Percentiles rank a stretch among this genome's conserved stretches.
phyloP scores from a whole-genome alignment of 306 rosid species.

The Canavalia ensiformis region DNA sequence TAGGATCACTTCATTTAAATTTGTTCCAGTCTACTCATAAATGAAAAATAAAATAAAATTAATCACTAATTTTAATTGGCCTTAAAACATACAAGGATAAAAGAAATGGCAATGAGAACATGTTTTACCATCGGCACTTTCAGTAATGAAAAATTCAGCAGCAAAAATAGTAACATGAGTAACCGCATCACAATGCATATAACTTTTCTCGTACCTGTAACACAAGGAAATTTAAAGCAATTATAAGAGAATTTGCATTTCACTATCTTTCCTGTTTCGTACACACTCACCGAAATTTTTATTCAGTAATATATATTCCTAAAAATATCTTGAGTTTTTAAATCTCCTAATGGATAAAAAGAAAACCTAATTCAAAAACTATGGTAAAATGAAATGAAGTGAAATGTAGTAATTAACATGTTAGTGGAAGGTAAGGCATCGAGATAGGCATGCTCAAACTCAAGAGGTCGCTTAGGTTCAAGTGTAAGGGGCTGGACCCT shows the following conservation, averaged over 20 bases:
- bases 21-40: background rate
- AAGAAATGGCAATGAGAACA: slow-evolving; percentile 13
- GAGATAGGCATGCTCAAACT: slow-evolving; percentile 96
- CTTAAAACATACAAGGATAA: background rate
- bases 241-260: background rate
- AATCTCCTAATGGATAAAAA: background rate
- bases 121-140: slow-evolving; percentile 84
- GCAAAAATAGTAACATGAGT: slow-evolving; percentile 91
- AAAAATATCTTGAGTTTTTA: background rate
- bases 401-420: slow-evolving; percentile 58
- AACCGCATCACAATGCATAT: slow-evolving; percentile 96
- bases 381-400: background rate
- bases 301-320: background rate
- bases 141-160: slow-evolving; percentile 92
- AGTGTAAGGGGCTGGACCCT: slow-evolving; percentile 82
- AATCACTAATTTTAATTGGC: background rate
- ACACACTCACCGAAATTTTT: background rate
- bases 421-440: slow-evolving; percentile 88
- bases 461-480: slow-evolving; percentile 91
- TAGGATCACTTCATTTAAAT: slow-evolving; percentile 21
- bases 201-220: slow-evolving; percentile 94
- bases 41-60: background rate
- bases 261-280: background rate
- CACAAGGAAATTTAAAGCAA: background rate
- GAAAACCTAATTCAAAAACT: slow-evolving; percentile 47